Conservation (phyloP, 345 rosid genomes). For the Xanthoceras sorbifolium region DNA sequence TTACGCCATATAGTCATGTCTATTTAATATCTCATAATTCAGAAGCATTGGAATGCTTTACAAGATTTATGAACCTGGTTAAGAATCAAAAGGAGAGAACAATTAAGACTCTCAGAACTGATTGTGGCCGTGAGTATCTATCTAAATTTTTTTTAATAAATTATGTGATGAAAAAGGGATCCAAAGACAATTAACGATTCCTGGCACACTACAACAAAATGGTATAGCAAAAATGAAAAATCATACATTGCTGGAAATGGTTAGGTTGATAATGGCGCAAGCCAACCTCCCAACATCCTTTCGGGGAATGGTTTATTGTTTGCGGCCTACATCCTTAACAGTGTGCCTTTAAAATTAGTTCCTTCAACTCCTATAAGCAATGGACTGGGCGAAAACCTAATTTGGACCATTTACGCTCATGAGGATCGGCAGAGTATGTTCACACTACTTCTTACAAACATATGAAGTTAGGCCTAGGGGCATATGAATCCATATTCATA, state of each 20-base stretch:
- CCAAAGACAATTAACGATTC: no score
- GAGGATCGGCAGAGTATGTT: not conserved
- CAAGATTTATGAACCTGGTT: no score
- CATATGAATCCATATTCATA: no score
- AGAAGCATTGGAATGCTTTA: not conserved
- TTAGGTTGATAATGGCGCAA: constrained; percentile 14
- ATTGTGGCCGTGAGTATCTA: not conserved
- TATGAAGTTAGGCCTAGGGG: no score
- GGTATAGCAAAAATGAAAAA: constrained; percentile 3
- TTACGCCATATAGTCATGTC: not conserved
- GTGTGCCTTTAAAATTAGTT: no score
- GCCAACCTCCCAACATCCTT: constrained; percentile 3
- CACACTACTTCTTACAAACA: not conserved
- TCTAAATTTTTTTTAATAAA: no score
- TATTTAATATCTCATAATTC: not conserved
- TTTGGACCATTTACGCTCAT: not conserved
- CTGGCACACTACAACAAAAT: not conserved
- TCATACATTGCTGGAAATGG: not conserved
- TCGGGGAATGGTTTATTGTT: not conserved
- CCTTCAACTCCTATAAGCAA: not conserved
- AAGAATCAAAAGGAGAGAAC: no score
- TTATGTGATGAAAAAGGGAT: no score
- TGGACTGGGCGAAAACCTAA: not conserved
- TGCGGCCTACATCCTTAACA: no score
- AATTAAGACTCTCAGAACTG: no score